A percentile compares a stretch with the other conserved stretches of the same genome.
These are phyloP conservation scores for Ascochyta rabiei DNA, from an alignment of 2,329 filamentous ascomycete species.

Conservation along the genomic window DNA sequence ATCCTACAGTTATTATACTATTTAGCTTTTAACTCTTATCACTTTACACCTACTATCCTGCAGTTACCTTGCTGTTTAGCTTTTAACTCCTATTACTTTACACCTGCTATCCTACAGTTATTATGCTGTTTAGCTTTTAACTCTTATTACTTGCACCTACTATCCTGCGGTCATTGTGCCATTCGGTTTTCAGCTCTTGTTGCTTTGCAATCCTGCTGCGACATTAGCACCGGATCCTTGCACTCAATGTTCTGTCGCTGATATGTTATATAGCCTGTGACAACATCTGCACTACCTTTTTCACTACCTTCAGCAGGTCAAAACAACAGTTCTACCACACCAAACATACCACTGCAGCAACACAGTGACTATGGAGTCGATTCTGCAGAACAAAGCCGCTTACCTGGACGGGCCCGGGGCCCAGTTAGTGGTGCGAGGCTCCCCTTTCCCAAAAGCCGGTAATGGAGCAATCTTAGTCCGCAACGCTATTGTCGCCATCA, in stretches of 20 bases:
- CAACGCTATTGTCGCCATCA: conserved; percentile 37
- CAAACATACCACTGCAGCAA: not conserved
- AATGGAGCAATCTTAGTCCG: conserved; percentile 34
- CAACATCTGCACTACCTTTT: not conserved
- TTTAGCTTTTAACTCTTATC: no score
- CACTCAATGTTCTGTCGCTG: not conserved
- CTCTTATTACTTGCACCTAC: no score
- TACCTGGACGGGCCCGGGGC: conserved; percentile 26
- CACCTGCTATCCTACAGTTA: no score
- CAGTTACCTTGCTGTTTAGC: no score
- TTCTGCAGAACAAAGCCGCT: conserved; percentile 28
- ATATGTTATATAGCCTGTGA: not conserved
- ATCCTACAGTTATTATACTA: no score
- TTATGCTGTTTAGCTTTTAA: no score
- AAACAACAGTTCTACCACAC: not conserved
- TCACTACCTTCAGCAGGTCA: not conserved
- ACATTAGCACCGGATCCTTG: not conserved
- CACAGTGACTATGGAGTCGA: not conserved
- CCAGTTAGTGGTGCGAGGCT: conserved; percentile 26
- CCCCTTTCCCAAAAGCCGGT: conserved; percentile 27
- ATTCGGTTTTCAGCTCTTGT: not conserved
- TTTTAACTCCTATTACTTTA: no score
- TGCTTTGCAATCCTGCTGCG: not conserved
- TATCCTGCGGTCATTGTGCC: no score
- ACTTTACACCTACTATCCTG: no score